Conservation (phyloP, 176 grass and related monocot genomes). For the Lolium multiflorum region DNA sequence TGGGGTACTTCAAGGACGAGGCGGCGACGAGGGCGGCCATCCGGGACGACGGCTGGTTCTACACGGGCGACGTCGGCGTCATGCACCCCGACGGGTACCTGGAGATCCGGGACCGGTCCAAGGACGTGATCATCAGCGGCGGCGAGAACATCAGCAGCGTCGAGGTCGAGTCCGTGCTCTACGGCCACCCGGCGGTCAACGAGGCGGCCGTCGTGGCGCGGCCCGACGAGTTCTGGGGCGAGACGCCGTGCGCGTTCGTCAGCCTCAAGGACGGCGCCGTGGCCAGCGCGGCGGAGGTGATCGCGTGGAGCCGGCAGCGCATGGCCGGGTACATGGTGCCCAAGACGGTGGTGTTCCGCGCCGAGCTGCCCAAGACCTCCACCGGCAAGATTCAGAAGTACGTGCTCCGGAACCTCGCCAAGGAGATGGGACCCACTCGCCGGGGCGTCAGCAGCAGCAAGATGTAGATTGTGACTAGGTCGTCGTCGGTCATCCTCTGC, state of each 20-base stretch:
- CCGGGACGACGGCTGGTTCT: conserved; percentile 75
- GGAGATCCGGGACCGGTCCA: conserved; percentile 90
- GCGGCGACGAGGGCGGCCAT: conserved; percentile 51
- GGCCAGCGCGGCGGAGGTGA: conserved; percentile 36
- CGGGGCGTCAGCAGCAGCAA: conserved; percentile 44
- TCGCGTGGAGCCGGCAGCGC: conserved; percentile 77
- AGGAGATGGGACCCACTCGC: conserved; percentile 54
- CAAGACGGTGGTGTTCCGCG: conserved; percentile 67
- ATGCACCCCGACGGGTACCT: conserved; percentile 88
- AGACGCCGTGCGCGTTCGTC: conserved; percentile 93
- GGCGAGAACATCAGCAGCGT: conserved; percentile 98
- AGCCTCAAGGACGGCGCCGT: conserved; percentile 56
- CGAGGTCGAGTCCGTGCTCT: conserved; percentile 82
- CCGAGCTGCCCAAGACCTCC: conserved; percentile 84
- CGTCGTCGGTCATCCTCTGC: too few species aligned
- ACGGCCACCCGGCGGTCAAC: conserved; percentile 76
- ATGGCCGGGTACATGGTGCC: conserved; percentile 96
- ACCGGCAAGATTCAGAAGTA: conserved; percentile 90
- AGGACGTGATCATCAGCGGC: conserved; percentile 96
- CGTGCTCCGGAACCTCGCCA: conserved; percentile 64
- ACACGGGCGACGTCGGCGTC: conserved; percentile 85
- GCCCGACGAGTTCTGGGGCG: conserved; percentile 83
- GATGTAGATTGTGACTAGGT: conserved; percentile 34
- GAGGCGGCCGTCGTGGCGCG: conserved; percentile 82
- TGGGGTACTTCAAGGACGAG: conserved; percentile 74